phyloP scores from a whole-genome alignment of 768 basidiomycete genomes.

The Baorangia bicolor region DNA sequence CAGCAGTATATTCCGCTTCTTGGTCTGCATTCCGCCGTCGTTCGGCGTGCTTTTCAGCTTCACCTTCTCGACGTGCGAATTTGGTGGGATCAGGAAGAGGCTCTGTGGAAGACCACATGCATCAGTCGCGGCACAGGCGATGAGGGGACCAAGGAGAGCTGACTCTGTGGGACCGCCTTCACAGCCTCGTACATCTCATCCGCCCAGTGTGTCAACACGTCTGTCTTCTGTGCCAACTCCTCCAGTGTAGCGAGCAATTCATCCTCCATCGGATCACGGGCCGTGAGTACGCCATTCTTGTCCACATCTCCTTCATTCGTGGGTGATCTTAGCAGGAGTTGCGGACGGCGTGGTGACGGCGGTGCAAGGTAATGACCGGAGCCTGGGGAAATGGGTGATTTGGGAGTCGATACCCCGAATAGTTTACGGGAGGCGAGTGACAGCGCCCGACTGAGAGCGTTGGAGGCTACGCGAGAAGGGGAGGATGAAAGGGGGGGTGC shows the following conservation, averaged over 20 bases:
- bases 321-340: conserved; percentile 43
- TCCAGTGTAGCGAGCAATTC: conserved; percentile 78
- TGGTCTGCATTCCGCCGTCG: conserved; percentile 70
- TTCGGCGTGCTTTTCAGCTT: conserved; percentile 67
- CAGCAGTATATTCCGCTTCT: conserved; percentile 80
- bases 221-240: conserved; percentile 94
- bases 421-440: conserved; percentile 79
- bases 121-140: conserved; percentile 1
- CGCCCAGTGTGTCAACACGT: conserved; percentile 89
- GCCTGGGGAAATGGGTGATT: conserved; percentile 38
- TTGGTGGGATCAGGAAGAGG: conserved; percentile 79
- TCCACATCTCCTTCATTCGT: conserved; percentile 40
- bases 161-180: conserved; percentile 81
- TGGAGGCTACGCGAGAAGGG: conserved; percentile 65
- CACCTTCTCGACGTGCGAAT: conserved; percentile 68
- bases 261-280: conserved; percentile 75
- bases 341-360: conserved; percentile 57
- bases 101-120: conserved; percentile 42
- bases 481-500: conserved; percentile 63
- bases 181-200: conserved; percentile 93
- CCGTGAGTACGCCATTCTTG: conserved; percentile 17
- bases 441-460: conserved; percentile 77
- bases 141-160: conserved; percentile 29
- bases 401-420: conserved; percentile 53
- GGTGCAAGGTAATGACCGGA: conserved; percentile 42